These are phyloP conservation scores for Aureobasidium melanogenum DNA, from an alignment of 2,329 filamentous ascomycete species.

Conservation along the genomic window DNA sequence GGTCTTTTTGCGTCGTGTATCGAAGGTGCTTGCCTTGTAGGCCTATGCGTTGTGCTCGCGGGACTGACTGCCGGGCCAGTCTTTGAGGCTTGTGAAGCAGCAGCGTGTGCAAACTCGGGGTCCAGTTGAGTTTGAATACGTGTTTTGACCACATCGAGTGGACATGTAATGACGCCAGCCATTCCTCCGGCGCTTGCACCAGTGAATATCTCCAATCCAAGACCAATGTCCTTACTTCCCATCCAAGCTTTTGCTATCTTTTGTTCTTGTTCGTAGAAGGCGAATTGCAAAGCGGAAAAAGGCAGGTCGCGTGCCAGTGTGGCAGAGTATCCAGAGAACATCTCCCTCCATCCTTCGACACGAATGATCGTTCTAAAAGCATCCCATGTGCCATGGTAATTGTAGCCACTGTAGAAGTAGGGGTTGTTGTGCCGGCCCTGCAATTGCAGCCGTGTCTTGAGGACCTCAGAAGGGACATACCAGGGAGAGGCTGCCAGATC, in stretches of 20 bases:
- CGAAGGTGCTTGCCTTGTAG: neutral
- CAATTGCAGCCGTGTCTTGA: constrained; percentile 93
- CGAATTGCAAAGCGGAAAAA: constrained; percentile 93
- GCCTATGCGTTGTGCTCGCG: constrained; percentile 13
- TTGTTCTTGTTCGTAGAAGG: constrained; percentile 95
- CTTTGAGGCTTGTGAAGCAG: constrained; percentile 7
- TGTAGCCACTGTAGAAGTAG: constrained; percentile 88
- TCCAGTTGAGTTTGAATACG: constrained; percentile 87
- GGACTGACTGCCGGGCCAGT: constrained; percentile 2
- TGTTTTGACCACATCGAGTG: constrained; percentile 95
- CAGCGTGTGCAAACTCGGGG: constrained; percentile 31
- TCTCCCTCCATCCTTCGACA: constrained; percentile 70
- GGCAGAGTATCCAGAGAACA: constrained; percentile 96
- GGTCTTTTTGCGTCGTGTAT: constrained; percentile 42
- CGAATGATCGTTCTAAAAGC: constrained; percentile 78
- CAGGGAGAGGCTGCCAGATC: constrained; percentile 86
- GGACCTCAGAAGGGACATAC: constrained; percentile 93
- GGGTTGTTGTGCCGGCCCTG: constrained; percentile 95
- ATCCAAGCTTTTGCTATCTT: constrained; percentile 70
- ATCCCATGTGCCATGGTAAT: constrained; percentile 79
- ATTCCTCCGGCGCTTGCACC: constrained; percentile 84
- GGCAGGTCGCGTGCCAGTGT: constrained; percentile 90
- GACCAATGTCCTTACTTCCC: constrained; percentile 72
- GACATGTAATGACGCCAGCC: constrained; percentile 89
- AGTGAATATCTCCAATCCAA: constrained; percentile 77